Percentiles rank a stretch among this genome's conserved stretches.
These are phyloP conservation scores for Claviceps arundinis DNA, from an alignment of 2,329 filamentous ascomycete species.

Conservation along the genomic window DNA sequence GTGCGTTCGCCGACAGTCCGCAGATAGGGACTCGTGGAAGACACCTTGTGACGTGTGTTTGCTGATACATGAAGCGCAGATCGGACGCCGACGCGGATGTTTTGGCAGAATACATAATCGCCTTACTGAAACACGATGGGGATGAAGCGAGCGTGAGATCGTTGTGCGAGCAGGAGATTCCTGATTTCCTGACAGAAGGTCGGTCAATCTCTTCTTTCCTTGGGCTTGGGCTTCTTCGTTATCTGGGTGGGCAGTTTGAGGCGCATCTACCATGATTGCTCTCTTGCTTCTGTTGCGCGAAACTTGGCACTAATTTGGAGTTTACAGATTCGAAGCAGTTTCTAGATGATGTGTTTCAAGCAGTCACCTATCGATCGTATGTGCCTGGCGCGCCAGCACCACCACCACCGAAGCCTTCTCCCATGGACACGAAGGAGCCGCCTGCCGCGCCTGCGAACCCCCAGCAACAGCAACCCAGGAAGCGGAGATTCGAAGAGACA, in stretches of 20 bases:
- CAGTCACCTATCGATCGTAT: constrained; percentile 49
- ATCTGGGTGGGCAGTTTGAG: neutral
- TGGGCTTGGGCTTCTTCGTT: neutral
- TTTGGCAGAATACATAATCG: constrained; percentile 73
- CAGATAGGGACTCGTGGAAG: too few relatives aligned
- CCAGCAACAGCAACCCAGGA: constrained; percentile 12
- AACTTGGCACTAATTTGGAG: neutral
- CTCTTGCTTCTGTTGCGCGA: neutral
- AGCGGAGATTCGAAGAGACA: constrained; percentile 24
- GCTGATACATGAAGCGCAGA: constrained; percentile 26
- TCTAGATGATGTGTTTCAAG: constrained; percentile 57
- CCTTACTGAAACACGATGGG: constrained; percentile 59
- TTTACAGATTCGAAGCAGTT: constrained; percentile 34
- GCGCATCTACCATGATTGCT: neutral
- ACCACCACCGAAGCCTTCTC: constrained; percentile 10
- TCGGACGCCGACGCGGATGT: constrained; percentile 72
- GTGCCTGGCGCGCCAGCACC: constrained; percentile 38
- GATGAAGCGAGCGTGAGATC: constrained; percentile 48
- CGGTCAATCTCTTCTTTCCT: neutral
- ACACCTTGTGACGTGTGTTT: neutral
- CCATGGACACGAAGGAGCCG: neutral
- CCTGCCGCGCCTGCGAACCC: neutral
- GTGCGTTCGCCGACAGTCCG: constrained; percentile 29
- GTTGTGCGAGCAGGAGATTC: constrained; percentile 58
- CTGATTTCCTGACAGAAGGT: constrained; percentile 59